phyloP scores from a whole-genome alignment of 2,329 filamentous ascomycete genomes.

The Pseudogymnoascus sp. region DNA sequence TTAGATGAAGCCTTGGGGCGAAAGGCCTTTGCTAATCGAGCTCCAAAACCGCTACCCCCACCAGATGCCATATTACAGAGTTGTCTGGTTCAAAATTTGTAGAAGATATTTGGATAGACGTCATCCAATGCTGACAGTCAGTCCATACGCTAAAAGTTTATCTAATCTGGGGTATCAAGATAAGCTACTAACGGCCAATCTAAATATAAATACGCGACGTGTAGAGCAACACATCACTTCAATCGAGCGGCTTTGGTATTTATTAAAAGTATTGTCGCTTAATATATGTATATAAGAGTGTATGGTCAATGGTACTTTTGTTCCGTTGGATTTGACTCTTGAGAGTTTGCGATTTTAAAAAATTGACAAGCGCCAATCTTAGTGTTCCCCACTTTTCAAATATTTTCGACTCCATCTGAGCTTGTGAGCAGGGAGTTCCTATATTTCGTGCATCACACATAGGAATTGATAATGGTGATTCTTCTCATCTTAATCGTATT shows the following conservation, averaged over 20 bases:
- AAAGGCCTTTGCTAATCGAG: neutral
- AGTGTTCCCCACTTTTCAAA: too few species aligned
- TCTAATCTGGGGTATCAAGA: neutral
- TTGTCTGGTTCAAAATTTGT: neutral
- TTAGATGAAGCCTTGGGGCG: neutral
- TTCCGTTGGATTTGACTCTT: neutral
- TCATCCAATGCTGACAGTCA: neutral
- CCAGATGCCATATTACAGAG: neutral
- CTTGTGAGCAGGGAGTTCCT: too few species aligned
- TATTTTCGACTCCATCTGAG: too few species aligned
- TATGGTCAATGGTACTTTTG: neutral
- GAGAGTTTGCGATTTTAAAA: neutral
- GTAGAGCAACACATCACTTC: neutral
- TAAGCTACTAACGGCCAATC: neutral
- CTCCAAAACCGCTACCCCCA: neutral
- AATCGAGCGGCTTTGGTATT: neutral
- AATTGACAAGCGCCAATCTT: too few species aligned
- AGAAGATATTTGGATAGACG: neutral
- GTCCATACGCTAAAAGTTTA: neutral
- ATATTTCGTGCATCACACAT: too few species aligned
- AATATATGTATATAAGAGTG: neutral
- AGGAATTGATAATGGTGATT: too few species aligned
- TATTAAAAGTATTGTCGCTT: neutral
- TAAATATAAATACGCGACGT: neutral
- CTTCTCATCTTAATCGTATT: too few species aligned